Evolutionary conservation across 2,329 filamentous ascomycete species (phyloP).

Genomic region (Penicillium sp.): DNA sequence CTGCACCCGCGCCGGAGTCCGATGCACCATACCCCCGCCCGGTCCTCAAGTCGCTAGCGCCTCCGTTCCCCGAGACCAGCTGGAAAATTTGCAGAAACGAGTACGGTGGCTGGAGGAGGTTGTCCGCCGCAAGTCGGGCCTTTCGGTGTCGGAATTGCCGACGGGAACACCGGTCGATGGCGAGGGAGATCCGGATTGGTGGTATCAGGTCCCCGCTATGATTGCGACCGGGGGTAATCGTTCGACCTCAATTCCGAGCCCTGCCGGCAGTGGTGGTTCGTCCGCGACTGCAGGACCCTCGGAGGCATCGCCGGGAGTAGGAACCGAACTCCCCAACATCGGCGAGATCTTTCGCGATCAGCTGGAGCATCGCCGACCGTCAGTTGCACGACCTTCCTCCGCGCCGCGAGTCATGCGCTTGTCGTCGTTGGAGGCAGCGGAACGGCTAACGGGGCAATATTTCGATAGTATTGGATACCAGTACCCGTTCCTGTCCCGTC

Average conservation of each 20-base stretch:
- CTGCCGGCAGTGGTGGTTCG: conserved; percentile 15
- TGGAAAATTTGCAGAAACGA: conserved; percentile 34
- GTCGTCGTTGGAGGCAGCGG: conserved; percentile 30
- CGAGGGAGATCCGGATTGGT: conserved; percentile 30
- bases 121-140: conserved; percentile 29
- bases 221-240: conserved; percentile 24
- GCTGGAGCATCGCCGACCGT: conserved; percentile 31
- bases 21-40: conserved; percentile 34
- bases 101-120: conserved; percentile 34
- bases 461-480: conserved; percentile 35
- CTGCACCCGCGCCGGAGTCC: conserved; percentile 34
- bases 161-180: conserved; percentile 30
- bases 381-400: conserved; percentile 27
- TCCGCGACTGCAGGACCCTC: conserved; percentile 16
- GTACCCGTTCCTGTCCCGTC: conserved; percentile 32
- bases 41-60: conserved; percentile 32
- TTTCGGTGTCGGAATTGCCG: conserved; percentile 26
- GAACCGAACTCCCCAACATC: conserved; percentile 31
- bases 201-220: conserved; percentile 34
- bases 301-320: conserved; percentile 19
- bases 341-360: conserved; percentile 36
- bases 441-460: conserved; percentile 27
- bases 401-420: conserved; percentile 29
- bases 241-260: conserved; percentile 17
- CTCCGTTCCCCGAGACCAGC: conserved; percentile 33